Base-by-base conservation (phyloP, 225 moss, liverwort and hornwort genomes). In the Marchantia paleacea region DNA sequence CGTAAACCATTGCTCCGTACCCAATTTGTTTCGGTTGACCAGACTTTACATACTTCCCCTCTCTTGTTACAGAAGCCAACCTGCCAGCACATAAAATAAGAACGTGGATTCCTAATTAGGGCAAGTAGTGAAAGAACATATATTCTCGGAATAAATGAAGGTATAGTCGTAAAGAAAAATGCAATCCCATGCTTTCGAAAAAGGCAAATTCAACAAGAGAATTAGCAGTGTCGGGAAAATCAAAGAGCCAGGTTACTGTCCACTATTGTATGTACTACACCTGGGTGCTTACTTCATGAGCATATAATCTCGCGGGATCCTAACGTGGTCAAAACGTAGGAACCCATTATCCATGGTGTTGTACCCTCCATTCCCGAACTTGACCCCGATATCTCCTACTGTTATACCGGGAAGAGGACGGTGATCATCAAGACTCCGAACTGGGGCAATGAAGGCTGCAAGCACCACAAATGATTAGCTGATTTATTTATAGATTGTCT, bases 311-410 rank as follows among this genome's bases (percentile, higher is more conserved):
- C 92, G 90, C 29, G 99, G 95, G 69, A 99, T 95, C 73, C 91
- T 92, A 84, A 91, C 82, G 83, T 94, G 92, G 75, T 92, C 91
- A 78, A 94, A 99, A 55, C 92, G 90, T 54, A 99, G 80, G 57
- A 87, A 88, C 30, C 99, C 99, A 83, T 99, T 99, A 82, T 99
- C 99, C 99, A 99, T 95, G 11, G 90, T 70, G 67, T 99, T 99
- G 62, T 99, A 99, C 49, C 91, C 99, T 81, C 91, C 99, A 75
- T 99, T 99, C 60, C 99, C 95, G 72, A 99, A 99, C 85, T 99
- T 99, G 64, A 95, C 91, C 66, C 99, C 99, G 71, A 99, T 99
- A 78, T 99, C 99, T 88, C 95, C 99, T 76, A 99, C 91, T 76
- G 91, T 91, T 60, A 99, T 78, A 84, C 87, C 84, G 15, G 85